Conservation (phyloP, 2,329 filamentous ascomycete species). For the Emergomyces pasteurianus region DNA sequence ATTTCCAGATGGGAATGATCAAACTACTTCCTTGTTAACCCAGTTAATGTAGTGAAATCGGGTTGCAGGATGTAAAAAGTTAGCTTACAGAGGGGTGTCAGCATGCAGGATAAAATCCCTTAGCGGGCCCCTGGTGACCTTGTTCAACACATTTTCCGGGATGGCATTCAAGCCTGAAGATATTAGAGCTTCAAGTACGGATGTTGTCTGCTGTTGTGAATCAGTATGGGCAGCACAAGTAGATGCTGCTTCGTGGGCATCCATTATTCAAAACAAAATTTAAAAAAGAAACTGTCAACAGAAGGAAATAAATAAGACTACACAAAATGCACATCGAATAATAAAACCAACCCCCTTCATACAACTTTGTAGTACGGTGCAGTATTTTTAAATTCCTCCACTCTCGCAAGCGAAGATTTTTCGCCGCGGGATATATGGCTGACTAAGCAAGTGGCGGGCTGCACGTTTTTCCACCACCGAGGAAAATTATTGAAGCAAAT, state of each 20-base stretch:
- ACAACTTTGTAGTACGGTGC: no score
- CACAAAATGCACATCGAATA: neutral
- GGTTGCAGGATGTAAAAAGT: neutral
- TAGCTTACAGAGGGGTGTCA: slow-evolving; percentile 22
- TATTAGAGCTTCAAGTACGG: neutral
- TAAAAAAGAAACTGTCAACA: neutral
- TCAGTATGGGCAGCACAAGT: neutral
- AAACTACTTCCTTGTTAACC: neutral
- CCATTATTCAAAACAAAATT: neutral
- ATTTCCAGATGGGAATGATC: slow-evolving; percentile 22
- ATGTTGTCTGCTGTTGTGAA: neutral
- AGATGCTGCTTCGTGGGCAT: neutral
- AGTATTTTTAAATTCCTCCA: neutral
- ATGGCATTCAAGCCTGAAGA: slow-evolving; percentile 16
- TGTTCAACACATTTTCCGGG: slow-evolving; percentile 21
- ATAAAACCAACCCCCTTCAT: neutral
- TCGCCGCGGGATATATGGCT: neutral
- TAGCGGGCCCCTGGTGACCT: slow-evolving; percentile 25
- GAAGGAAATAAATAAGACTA: neutral
- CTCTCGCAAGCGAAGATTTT: neutral
- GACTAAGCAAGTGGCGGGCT: neutral
- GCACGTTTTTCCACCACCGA: no score
- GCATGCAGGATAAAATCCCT: slow-evolving; percentile 22
- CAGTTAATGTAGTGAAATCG: neutral
- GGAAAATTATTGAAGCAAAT: neutral